Evolutionary conservation across 2,329 filamentous ascomycete genomes (phyloP), one percentile per base, ranked within the genome.

Genomic region (Bipolaris zeicola): DNA sequence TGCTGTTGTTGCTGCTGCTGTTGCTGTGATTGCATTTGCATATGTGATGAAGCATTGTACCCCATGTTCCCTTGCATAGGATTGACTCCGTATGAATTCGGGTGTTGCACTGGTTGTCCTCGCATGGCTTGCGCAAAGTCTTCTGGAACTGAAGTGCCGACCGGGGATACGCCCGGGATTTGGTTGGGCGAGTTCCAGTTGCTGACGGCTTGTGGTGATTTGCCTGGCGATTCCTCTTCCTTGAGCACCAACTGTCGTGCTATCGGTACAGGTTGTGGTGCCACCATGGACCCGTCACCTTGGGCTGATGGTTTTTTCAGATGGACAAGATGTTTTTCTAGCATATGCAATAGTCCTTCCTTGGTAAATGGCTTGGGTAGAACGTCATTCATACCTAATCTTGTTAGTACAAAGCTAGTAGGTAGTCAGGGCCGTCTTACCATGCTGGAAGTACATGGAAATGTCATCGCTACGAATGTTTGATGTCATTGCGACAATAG

Each of bases 401-500:
- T 16, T 33, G 65, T 81, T 53, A 78, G 67, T 33, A n/a, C 8
- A 38, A 22, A 5, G 7, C 37, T 20, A 24, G 8, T 6, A 18
- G 8, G 14, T 37, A 24, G 18, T n/a, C 7, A 3, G 34, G 16
- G 8, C 6, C 20, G 6, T 70, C 89, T 81, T 84, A 95, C 93
- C 95, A 79, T 96, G 93, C 69, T 94, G 89, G 79, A 97, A 98
- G 74, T 99, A 99, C 79, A 96, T 93, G 51, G 94, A 91, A 60
- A 98, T 96, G 73, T 99, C 95, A 69, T 97, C 94, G 58, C 92
- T 93, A 63, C 95, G 87, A 63, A 99, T 98, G 72, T 98, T 99
- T 3, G 94, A 97, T 3, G 95, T 99, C 95, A 99, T 98, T 44
- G 95, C 95, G 56, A 99, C 91, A 68, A 99, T 96, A 0, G 95